Base-by-base conservation (phyloP, 805 yeast genomes). In the Candida koratica region DNA sequence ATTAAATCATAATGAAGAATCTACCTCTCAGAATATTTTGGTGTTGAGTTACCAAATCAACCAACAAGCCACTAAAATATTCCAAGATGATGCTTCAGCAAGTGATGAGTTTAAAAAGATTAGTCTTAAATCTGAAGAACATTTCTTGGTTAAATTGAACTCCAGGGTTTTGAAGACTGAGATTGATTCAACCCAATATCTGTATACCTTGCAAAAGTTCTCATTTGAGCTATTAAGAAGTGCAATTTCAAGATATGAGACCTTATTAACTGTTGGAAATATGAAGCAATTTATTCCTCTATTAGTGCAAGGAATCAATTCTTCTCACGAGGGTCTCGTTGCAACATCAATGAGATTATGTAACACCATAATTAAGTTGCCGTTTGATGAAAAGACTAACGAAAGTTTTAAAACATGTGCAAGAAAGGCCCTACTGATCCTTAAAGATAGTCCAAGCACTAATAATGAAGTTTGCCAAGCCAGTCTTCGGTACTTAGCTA, bases 391-490 rank as follows among this genome's bases (percentile, higher is more conserved):
- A n/a, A 73, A 72, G 5, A 56, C 64, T n/a, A 71, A 71, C 36
- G 59, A 53, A 4, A 60, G 69, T 19, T 81, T 84, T 61, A 74
- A 75, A 38, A 57, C 71, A 17, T 75, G 82, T 49, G 76, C 88
- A 3, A 72, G 81, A 57, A 67, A 67, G 32, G 75, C 79, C 1
- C 60, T 84, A 37, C 73, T 64, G 11, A 69, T 88, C 15, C 71
- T 90, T 27, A 81, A 81, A 51, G 84, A 84, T 45, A 74, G 82
- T 33, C 88, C 96, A 4, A 64, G 79, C 1, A 87, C 96, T 1
- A 79, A 81, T 36, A 71, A 81, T 22, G 95, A 85, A 37, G 53
- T 90, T 10, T 81, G 87, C 51, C 97, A 90, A 56, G 73, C 84
- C 11, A 73, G 88, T 41, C 69, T 89, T 54, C 81, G 79, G 47